Percentiles rank a stretch among this genome's conserved stretches.
Evolutionary conservation across 345 rosid species (phyloP).

Genomic region (Citrus australasica): DNA sequence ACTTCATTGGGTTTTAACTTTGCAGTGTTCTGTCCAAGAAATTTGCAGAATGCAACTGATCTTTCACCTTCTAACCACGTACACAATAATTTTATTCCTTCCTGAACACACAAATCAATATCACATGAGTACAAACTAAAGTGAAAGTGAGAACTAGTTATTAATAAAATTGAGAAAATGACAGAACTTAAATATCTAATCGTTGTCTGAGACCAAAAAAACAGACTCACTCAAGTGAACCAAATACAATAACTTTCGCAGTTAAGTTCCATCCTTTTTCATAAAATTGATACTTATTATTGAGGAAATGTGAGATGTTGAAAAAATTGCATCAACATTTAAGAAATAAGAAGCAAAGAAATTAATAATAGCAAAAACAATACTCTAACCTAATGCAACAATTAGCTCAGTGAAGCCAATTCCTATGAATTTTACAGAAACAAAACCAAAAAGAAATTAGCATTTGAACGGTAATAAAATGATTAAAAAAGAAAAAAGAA

Average conservation of each 20-base stretch:
- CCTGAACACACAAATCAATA: slow-evolving; percentile 37
- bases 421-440: background rate
- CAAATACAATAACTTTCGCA: background rate
- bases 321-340: background rate
- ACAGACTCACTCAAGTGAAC: background rate
- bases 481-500: background rate
- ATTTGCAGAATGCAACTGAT: slow-evolving; percentile 58
- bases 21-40: slow-evolving; percentile 61
- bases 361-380: background rate
- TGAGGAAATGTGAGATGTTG: background rate
- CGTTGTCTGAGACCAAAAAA: background rate
- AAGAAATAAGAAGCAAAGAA: background rate
- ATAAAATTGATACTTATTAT: background rate
- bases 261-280: background rate
- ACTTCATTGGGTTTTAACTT: slow-evolving; percentile 62
- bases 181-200: background rate
- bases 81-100: slow-evolving; percentile 75
- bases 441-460: background rate
- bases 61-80: slow-evolving; percentile 80
- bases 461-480: background rate
- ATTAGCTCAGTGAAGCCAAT: background rate
- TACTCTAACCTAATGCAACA: too few species aligned
- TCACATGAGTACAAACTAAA: background rate
- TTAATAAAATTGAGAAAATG: background rate
- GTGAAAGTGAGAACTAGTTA: background rate